These are phyloP conservation scores for Moricandia moricandioides DNA, from an alignment of 345 rosid genomes.

Conservation along the genomic window DNA sequence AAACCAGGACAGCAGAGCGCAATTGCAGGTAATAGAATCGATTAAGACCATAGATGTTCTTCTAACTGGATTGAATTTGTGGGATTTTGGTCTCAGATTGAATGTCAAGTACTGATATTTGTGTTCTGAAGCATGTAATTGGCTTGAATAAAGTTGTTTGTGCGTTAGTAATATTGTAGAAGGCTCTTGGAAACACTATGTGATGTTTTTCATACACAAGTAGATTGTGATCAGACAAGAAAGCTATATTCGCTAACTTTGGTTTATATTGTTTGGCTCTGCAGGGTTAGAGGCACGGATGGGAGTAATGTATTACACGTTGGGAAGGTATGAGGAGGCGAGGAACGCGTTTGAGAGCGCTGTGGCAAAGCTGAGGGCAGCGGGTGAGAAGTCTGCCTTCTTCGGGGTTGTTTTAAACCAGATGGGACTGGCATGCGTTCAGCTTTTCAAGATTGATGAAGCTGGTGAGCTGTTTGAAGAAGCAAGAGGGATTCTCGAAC, in stretches of 20 bases:
- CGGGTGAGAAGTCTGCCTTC: constrained; percentile 95
- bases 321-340: constrained; percentile 86
- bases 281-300: constrained; percentile 89
- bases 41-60: neutral
- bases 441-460: constrained; percentile 92
- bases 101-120: no score
- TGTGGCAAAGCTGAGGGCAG: constrained; percentile 72
- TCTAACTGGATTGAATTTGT: no score
- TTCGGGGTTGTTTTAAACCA: constrained; percentile 96
- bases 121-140: no score
- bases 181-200: no score
- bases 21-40: constrained; percentile 44
- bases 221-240: neutral
- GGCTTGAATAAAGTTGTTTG: no score
- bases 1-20: constrained; percentile 97
- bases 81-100: no score
- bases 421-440: constrained; percentile 97
- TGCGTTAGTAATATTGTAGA: no score
- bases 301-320: constrained; percentile 94
- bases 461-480: constrained; percentile 92
- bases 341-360: constrained; percentile 83
- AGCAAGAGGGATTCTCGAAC: constrained; percentile 81
- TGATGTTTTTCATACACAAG: neutral
- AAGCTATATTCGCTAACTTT: neutral
- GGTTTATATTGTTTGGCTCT: neutral